Percentiles rank a stretch among this genome's conserved stretches.
phyloP scores from a whole-genome alignment of 2,329 filamentous ascomycete species.

The Orbilia quercus region DNA sequence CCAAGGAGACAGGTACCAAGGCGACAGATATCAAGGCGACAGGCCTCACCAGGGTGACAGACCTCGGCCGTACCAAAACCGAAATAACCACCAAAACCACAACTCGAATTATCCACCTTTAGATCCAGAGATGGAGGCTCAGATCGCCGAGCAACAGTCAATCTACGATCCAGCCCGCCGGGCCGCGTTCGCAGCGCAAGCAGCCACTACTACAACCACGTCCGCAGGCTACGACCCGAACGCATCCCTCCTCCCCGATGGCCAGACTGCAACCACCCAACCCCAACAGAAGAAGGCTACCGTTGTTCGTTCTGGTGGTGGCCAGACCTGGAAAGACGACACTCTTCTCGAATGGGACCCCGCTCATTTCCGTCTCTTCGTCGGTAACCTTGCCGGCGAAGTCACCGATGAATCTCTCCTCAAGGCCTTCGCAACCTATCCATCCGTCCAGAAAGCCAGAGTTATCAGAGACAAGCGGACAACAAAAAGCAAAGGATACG shows the following conservation, averaged over 20 bases:
- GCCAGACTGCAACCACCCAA: conserved; percentile 65
- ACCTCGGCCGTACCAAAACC: conserved; percentile 62
- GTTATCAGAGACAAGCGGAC: conserved; percentile 96
- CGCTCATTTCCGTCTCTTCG: conserved; percentile 90
- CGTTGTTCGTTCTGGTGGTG: conserved; percentile 86
- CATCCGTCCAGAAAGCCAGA: conserved; percentile 88
- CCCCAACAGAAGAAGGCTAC: conserved; percentile 78
- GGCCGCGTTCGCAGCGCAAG: conserved; percentile 64
- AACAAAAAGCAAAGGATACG: conserved; percentile 94
- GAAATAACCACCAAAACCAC: conserved; percentile 66
- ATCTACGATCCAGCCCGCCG: conserved; percentile 73
- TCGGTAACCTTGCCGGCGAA: conserved; percentile 95
- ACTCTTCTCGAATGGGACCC: conserved; percentile 95
- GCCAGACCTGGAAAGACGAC: conserved; percentile 90
- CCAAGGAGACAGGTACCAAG: conserved; percentile 61
- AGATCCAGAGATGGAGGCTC: conserved; percentile 85
- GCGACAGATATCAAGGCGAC: conserved; percentile 72
- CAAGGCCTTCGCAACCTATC: conserved; percentile 91
- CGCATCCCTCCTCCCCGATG: conserved; percentile 55
- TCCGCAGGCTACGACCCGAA: conserved; percentile 58
- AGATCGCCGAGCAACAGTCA: conserved; percentile 95
- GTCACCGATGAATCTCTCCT: conserved; percentile 94
- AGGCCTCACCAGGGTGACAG: conserved; percentile 68
- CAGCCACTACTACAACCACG: conserved; percentile 64
- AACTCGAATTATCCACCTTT: conserved; percentile 63